Evolutionary conservation across 2,329 filamentous ascomycete genomes (phyloP).

Genomic region (Microdochium trichocladiopsis): DNA sequence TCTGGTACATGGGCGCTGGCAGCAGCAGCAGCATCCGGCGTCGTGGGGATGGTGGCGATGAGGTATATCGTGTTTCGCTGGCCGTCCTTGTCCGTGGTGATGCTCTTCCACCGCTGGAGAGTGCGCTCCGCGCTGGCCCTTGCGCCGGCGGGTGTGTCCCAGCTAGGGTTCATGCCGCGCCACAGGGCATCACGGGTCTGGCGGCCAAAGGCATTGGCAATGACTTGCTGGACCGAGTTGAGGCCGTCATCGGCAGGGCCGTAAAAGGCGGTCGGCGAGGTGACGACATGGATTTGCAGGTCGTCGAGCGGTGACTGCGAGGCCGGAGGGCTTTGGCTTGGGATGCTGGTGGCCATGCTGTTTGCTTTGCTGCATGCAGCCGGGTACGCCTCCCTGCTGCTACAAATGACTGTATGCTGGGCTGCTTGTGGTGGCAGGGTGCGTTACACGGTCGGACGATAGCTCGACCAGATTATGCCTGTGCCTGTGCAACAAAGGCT

Average conservation of each 20-base stretch:
- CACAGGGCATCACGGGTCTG: conserved; percentile 45
- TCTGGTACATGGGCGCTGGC: too few species aligned
- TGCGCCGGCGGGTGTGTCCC: conserved; percentile 41
- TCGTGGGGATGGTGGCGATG: conserved; percentile 40
- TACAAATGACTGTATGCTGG: too few species aligned
- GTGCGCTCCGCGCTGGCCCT: conserved; percentile 26
- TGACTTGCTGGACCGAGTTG: conserved; percentile 10
- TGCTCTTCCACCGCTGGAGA: conserved; percentile 30
- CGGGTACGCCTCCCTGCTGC: too few species aligned
- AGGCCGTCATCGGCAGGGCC: conserved; percentile 10
- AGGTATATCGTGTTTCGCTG: conserved; percentile 42
- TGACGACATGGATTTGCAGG: conserved; percentile 14
- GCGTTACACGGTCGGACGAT: too few species aligned
- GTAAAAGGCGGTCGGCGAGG: conserved; percentile 10
- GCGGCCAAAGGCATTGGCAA: conserved; percentile 36
- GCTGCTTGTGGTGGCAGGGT: too few species aligned
- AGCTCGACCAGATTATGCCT: too few species aligned
- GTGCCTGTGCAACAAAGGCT: too few species aligned
- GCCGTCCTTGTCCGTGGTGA: conserved; percentile 32
- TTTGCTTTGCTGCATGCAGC: too few species aligned
- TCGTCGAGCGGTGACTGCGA: not conserved
- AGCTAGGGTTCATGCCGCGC: conserved; percentile 43
- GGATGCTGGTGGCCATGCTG: too few species aligned
- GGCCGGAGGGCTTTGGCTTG: not conserved
- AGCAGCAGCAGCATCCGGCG: conserved; percentile 8